phyloP scores from a whole-genome alignment of 257 asterid genomes.

The Przewalskia tangutica region DNA sequence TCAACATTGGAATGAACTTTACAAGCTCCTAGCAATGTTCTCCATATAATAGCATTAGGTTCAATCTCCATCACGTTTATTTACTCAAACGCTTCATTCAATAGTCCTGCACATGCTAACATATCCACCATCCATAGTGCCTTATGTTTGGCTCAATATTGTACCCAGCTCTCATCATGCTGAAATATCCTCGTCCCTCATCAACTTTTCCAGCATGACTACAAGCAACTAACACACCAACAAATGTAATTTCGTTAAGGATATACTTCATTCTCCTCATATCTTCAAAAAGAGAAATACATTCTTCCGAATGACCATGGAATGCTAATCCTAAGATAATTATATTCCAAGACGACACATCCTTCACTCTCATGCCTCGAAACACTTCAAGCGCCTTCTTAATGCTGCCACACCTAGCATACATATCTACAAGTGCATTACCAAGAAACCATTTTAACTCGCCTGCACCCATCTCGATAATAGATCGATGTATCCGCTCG shows the following conservation, averaged over 20 bases:
- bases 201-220: conserved; percentile 59
- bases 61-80: conserved; percentile 41
- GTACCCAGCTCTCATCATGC: conserved; percentile 32
- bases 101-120: conserved; percentile 56
- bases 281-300: conserved; percentile 50
- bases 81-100: conserved; percentile 57
- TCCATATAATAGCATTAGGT: conserved; percentile 67
- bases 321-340: conserved; percentile 50
- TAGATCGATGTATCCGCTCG: conserved; percentile 42
- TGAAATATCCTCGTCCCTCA: conserved; percentile 43
- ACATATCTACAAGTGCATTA: conserved; percentile 70
- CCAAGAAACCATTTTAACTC: conserved; percentile 32
- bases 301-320: conserved; percentile 39
- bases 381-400: conserved; percentile 46
- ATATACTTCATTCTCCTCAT: conserved; percentile 40
- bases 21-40: conserved; percentile 67
- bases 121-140: conserved; percentile 73
- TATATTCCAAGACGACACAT: conserved; percentile 53
- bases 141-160: conserved; percentile 39
- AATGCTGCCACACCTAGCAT: conserved; percentile 57
- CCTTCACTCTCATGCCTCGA: conserved; percentile 45
- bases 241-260: conserved; percentile 55
- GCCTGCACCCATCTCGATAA: conserved; percentile 33
- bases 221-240: conserved; percentile 52
- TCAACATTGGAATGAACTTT: conserved; percentile 55